A percentile compares a stretch with the other conserved stretches of the same genome.
Evolutionary conservation across 345 rosid species (phyloP).

Genomic region (Lepidium aucheri): DNA sequence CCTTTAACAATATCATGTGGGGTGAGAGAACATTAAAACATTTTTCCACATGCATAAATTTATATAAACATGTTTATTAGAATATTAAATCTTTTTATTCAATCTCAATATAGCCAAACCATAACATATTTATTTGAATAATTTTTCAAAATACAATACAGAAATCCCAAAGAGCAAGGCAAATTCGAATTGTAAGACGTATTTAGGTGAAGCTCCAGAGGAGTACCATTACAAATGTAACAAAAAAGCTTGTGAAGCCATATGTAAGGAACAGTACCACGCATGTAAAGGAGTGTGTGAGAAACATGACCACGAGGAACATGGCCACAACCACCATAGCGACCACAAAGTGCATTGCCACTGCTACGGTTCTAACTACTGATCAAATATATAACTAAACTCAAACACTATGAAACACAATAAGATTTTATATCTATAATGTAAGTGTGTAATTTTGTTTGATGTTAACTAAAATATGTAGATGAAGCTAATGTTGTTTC

Average conservation of each 20-base stretch:
- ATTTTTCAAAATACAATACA: background rate
- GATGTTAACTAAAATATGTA: background rate
- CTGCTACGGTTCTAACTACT: slow-evolving; percentile 3
- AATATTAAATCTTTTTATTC: background rate
- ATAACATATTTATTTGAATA: background rate
- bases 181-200: background rate
- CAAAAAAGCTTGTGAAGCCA: background rate
- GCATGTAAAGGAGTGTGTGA: slow-evolving; percentile 20
- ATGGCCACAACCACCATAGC: too few relatives aligned
- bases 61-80: background rate
- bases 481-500: background rate
- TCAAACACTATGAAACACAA: background rate
- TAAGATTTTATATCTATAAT: background rate
- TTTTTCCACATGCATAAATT: background rate
- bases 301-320: background rate
- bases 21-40: too few relatives aligned
- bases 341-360: background rate
- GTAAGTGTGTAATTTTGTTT: background rate
- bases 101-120: background rate
- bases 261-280: background rate
- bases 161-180: slow-evolving; percentile 17
- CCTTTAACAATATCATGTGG: too few relatives aligned
- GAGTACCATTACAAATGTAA: background rate
- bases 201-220: background rate
- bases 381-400: background rate